Conservation (phyloP, 2,329 filamentous ascomycete genomes). For the Rutstroemia sp. region DNA sequence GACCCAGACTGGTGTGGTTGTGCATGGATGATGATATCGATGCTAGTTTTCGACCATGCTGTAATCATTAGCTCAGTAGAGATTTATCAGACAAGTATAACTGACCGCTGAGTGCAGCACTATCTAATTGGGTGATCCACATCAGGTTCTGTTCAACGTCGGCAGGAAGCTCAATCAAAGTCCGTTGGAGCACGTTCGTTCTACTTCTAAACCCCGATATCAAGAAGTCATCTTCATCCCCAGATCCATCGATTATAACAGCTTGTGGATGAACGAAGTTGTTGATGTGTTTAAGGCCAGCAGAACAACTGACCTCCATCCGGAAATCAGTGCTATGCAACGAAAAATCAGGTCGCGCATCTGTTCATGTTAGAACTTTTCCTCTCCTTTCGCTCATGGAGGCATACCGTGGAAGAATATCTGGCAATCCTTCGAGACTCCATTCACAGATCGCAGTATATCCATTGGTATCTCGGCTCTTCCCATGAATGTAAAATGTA, state of each 20-base stretch:
- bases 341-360: conserved; percentile 73
- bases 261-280: conserved; percentile 71
- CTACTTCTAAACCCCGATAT: conserved; percentile 50
- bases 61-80: conserved; percentile 21
- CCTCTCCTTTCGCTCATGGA: not conserved
- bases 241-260: conserved; percentile 53
- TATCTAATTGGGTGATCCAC: conserved; percentile 76
- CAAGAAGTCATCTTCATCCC: conserved; percentile 63
- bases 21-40: conserved; percentile 82
- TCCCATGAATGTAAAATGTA: conserved; percentile 77
- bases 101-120: conserved; percentile 58
- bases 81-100: not conserved
- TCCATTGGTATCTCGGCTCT: conserved; percentile 61
- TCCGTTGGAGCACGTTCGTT: conserved; percentile 41
- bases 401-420: conserved; percentile 49
- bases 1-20: conserved; percentile 63
- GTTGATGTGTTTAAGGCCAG: conserved; percentile 66
- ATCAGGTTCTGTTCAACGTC: conserved; percentile 54
- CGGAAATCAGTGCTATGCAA: conserved; percentile 61
- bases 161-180: conserved; percentile 69
- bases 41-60: conserved; percentile 70
- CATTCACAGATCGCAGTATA: conserved; percentile 69
- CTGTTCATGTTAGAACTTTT: conserved; percentile 31
- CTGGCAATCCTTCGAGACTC: conserved; percentile 62
- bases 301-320: conserved; percentile 55